Percentiles rank a stretch among this genome's conserved stretches.
These are phyloP conservation scores for Xanthoceras sorbifolium DNA, from an alignment of 345 rosid genomes.

Conservation along the genomic window DNA sequence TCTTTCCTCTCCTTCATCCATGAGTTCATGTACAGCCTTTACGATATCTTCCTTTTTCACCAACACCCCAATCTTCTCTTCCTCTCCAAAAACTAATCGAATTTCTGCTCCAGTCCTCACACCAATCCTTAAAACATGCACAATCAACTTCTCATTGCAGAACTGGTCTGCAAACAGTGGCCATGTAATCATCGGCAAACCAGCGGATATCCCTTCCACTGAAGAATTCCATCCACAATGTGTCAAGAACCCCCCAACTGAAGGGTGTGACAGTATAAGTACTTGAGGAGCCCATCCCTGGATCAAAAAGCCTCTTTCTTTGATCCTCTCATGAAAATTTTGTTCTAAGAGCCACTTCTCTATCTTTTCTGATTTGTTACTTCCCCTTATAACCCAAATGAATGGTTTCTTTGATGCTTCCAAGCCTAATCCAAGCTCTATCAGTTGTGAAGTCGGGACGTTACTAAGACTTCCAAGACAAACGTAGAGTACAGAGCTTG, in stretches of 20 bases:
- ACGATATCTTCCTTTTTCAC: constrained; percentile 29
- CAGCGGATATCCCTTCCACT: constrained; percentile 30
- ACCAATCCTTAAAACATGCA: constrained; percentile 27
- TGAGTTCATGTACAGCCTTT: constrained; percentile 20
- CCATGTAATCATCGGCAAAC: constrained; percentile 36
- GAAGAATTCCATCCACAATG: constrained; percentile 45
- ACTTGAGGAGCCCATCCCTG: constrained; percentile 46
- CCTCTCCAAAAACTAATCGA: constrained; percentile 19
- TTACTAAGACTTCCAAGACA: constrained; percentile 16
- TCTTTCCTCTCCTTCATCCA: constrained; percentile 28
- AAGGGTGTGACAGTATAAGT: constrained; percentile 37
- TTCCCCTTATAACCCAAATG: constrained; percentile 29
- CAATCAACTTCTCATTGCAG: constrained; percentile 31
- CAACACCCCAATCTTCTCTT: constrained; percentile 24
- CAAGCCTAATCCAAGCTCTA: constrained; percentile 34
- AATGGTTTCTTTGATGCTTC: constrained; percentile 32
- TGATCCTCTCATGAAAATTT: constrained; percentile 24
- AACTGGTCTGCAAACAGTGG: constrained; percentile 38
- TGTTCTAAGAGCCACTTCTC: constrained; percentile 23
- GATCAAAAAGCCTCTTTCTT: constrained; percentile 29
- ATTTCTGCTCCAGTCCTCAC: constrained; percentile 26
- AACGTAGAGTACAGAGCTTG: constrained; percentile 11
- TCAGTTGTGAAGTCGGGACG: constrained; percentile 7
- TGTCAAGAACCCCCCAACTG: constrained; percentile 36
- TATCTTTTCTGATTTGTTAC: neutral